Base-by-base conservation (phyloP, 2,329 filamentous ascomycete genomes). In the Rutstroemia sp. region DNA sequence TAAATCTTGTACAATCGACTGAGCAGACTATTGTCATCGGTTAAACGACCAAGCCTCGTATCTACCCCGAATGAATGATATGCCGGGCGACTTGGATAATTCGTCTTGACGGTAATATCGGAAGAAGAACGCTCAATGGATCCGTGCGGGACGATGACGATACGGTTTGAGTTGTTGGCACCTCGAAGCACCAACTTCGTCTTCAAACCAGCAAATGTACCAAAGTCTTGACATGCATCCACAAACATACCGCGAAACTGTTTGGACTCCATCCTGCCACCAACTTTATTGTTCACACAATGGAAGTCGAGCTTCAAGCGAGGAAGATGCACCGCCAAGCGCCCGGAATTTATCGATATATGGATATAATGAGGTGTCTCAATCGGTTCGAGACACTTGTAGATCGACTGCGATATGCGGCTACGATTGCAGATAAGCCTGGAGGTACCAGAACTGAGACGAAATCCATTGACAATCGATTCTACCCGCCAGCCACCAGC, bases 1-100 rank as follows among this genome's bases (percentile, higher is more conserved):
- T 78, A 77, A 8, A 70, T 70, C 0, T 81, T 68, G 17, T 75
- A 73, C 0, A 87, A 68, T 51, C 77, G 80, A 64, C 78, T 80
- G 10, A 75, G 72, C 0, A 83, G 48, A 12, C 69, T 77, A 0
- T 76, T 77, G 58, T 76, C 79, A 17, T 79, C 78, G 0, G 72
- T 58, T 0, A 87, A 63, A 2, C 76, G 70, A 0, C 80, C 75
- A 0, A 87, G 73, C 1, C 67, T 66, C 0, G 60, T 47, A 57
- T 86, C 78, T 0, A 87, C 64, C 0, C 66, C 61, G 60, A 80
- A 86, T 0, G 68, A 60, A 47, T 81, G 75, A 5, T 72, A 63
- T 7, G 60, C 63, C 3, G 58, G 58, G 1, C 59, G 59, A 0
- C 60, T 46, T 6, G 3, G 10, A 4, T 30, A 4, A 17, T 12